Evolutionary conservation across 2,329 filamentous ascomycete genomes (phyloP).

Genomic region (Orbilia ellipsospora): DNA sequence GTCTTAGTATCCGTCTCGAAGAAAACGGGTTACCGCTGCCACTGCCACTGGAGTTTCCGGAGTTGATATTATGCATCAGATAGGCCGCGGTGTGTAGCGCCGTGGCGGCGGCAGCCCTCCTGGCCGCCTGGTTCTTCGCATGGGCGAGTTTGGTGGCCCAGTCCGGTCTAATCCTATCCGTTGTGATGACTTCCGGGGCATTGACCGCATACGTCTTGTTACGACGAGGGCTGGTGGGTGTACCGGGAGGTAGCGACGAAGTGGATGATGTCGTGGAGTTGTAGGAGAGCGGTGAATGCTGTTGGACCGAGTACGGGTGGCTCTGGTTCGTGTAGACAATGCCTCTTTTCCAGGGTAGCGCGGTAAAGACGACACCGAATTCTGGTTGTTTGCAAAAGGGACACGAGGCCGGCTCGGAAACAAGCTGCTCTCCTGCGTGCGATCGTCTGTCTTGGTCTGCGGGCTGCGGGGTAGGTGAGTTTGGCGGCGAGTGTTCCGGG

Average conservation of each 20-base stretch:
- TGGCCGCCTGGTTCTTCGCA: slow-evolving; percentile 83
- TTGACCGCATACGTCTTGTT: slow-evolving; percentile 81
- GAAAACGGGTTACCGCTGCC: slow-evolving; percentile 51
- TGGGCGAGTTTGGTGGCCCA: slow-evolving; percentile 90
- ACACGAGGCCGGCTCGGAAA: slow-evolving; percentile 90
- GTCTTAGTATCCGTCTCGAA: slow-evolving; percentile 43
- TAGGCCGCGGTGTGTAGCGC: slow-evolving; percentile 95
- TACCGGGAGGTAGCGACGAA: slow-evolving; percentile 59
- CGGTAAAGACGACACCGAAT: slow-evolving; percentile 94
- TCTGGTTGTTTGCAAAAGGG: slow-evolving; percentile 96
- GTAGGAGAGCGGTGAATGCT: slow-evolving; percentile 62
- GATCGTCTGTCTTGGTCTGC: slow-evolving; percentile 62
- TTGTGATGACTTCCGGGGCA: slow-evolving; percentile 87
- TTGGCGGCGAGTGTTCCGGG: slow-evolving; percentile 73
- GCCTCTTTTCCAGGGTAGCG: slow-evolving; percentile 87
- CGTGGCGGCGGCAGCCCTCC: slow-evolving; percentile 90
- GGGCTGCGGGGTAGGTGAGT: slow-evolving; percentile 61
- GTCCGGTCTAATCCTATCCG: slow-evolving; percentile 89
- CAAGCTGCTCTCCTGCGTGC: slow-evolving; percentile 71
- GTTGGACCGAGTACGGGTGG: slow-evolving; percentile 78
- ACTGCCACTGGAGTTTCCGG: background rate
- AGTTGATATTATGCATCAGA: slow-evolving; percentile 70
- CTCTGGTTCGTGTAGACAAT: slow-evolving; percentile 83
- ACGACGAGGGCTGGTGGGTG: slow-evolving; percentile 63
- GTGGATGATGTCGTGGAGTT: slow-evolving; percentile 66